A percentile compares a stretch with the other conserved stretches of the same genome.
These are phyloP conservation scores for Rachicladosporium sp. DNA, from an alignment of 2,329 filamentous ascomycete genomes.

Conservation along the genomic window DNA sequence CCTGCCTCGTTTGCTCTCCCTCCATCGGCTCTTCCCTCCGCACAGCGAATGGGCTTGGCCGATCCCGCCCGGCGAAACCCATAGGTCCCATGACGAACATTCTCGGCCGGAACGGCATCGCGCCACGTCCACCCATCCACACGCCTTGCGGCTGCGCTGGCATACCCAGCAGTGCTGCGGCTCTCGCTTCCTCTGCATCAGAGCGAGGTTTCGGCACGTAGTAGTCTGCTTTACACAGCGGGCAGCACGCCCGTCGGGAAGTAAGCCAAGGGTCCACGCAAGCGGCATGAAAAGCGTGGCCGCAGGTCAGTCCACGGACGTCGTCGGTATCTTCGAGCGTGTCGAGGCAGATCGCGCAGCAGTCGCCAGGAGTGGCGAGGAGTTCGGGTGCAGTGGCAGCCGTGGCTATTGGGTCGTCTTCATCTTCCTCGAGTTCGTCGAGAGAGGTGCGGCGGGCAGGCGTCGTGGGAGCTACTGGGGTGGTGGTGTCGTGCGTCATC, in stretches of 20 bases:
- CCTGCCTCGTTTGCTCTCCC: too few species aligned
- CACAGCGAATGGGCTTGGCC: too few species aligned
- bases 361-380: slow-evolving; percentile 71
- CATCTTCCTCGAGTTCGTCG: slow-evolving; percentile 48
- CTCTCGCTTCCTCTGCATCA: slow-evolving; percentile 32
- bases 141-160: slow-evolving; percentile 16
- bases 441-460: slow-evolving; percentile 1
- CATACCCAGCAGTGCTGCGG: slow-evolving; percentile 4
- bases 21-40: too few species aligned
- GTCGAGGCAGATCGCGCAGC: slow-evolving; percentile 94
- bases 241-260: slow-evolving; percentile 84
- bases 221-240: slow-evolving; percentile 95
- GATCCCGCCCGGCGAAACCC: too few species aligned
- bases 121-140: slow-evolving; percentile 16
- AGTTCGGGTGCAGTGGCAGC: slow-evolving; percentile 65
- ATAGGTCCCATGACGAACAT: too few species aligned
- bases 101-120: slow-evolving; percentile 14
- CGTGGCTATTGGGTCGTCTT: slow-evolving; percentile 66
- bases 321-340: slow-evolving; percentile 90
- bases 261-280: slow-evolving; percentile 97
- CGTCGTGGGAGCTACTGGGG: too few species aligned
- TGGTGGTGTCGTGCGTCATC: too few species aligned
- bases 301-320: slow-evolving; percentile 83
- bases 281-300: slow-evolving; percentile 94
- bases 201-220: slow-evolving; percentile 84